Evolutionary conservation across 176 grass and related monocot species (phyloP).

Genomic region (Rhipidocladum racemiflorum): DNA sequence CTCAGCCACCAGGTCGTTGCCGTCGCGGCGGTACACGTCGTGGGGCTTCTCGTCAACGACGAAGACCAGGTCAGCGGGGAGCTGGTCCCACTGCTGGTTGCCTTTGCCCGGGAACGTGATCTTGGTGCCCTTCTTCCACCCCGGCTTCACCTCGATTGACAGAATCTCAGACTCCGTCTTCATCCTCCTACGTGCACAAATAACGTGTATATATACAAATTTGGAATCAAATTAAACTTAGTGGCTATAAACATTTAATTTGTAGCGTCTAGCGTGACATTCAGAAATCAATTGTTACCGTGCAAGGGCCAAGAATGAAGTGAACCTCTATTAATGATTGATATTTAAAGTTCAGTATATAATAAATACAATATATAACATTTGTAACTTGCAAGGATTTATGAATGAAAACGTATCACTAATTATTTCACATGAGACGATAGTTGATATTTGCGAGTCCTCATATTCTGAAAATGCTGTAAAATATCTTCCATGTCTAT

Average conservation of each 20-base stretch:
- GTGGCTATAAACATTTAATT: neutral
- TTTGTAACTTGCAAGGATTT: too few relatives aligned
- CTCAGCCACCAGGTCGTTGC: constrained; percentile 52
- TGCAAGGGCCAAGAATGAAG: too few relatives aligned
- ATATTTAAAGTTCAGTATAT: too few relatives aligned
- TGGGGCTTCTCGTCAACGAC: constrained; percentile 77
- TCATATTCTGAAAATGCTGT: too few relatives aligned
- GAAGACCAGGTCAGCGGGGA: constrained; percentile 55
- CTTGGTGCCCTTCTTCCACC: constrained; percentile 88
- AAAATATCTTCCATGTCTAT: too few relatives aligned
- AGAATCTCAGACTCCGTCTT: constrained; percentile 60
- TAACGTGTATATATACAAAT: neutral
- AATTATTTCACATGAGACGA: too few relatives aligned
- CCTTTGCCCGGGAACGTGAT: constrained; percentile 71
- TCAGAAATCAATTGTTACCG: too few relatives aligned
- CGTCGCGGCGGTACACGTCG: constrained; percentile 55
- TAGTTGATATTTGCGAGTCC: too few relatives aligned
- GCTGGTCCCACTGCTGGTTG: constrained; percentile 40
- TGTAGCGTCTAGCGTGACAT: too few relatives aligned
- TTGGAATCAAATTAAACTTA: neutral
- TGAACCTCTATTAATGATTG: too few relatives aligned
- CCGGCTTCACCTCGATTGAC: constrained; percentile 72
- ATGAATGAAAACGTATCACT: too few relatives aligned
- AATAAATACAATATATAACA: too few relatives aligned
- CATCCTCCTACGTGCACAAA: constrained; percentile 32